Evolutionary conservation across 2,329 filamentous ascomycete species (phyloP).

Genomic region (Zymoseptoria passerinii): DNA sequence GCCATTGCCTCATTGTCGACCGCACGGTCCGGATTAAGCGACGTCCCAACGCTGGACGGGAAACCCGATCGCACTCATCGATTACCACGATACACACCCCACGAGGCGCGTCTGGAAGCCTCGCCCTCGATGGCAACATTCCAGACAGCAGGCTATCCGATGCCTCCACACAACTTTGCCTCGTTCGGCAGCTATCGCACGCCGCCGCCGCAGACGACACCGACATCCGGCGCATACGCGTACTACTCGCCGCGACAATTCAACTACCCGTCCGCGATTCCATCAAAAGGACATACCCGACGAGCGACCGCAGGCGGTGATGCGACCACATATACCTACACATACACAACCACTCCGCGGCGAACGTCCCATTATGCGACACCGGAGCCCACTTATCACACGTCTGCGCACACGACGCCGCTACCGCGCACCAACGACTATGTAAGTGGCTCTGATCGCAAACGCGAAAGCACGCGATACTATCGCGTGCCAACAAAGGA

Average conservation of each 20-base stretch:
- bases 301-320: conserved; percentile 45
- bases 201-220: conserved; percentile 43
- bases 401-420: conserved; percentile 40
- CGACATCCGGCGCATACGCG: conserved; percentile 29
- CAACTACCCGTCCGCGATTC: conserved; percentile 41
- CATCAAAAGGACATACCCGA: conserved; percentile 44
- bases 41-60: background rate
- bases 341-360: conserved; percentile 29
- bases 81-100: conserved; percentile 11
- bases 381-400: conserved; percentile 29
- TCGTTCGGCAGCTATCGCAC: conserved; percentile 40
- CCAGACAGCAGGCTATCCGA: conserved; percentile 29
- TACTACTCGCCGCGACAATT: conserved; percentile 50
- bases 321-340: conserved; percentile 38
- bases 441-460: conserved; percentile 55
- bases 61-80: conserved; percentile 1
- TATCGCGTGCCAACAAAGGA: conserved; percentile 17
- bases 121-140: conserved; percentile 26
- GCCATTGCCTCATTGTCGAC: conserved; percentile 23
- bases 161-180: conserved; percentile 42
- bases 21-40: conserved; percentile 20
- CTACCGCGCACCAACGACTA: conserved; percentile 49
- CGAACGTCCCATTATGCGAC: conserved; percentile 16
- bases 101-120: conserved; percentile 31
- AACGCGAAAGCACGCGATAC: conserved; percentile 34